These are phyloP conservation scores for Candida loeiensis DNA, from an alignment of 805 yeast species.

Conservation along the genomic window DNA sequence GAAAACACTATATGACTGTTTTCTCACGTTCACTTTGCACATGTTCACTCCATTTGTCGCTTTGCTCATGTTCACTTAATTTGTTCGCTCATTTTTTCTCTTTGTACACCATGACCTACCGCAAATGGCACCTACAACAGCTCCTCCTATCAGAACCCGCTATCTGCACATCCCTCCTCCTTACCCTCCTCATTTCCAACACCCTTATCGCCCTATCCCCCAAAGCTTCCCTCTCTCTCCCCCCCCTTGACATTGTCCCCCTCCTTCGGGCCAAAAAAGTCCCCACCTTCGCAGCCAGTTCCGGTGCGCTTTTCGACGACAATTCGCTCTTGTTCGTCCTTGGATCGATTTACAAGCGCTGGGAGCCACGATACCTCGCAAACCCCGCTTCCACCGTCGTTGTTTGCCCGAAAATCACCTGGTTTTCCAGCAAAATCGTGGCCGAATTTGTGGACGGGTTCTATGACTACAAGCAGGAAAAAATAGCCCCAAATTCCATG, in stretches of 20 bases:
- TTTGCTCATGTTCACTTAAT: too few relatives aligned
- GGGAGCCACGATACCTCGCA: background rate
- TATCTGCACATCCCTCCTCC: too few relatives aligned
- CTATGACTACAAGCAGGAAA: background rate
- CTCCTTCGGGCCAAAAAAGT: background rate
- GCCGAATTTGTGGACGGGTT: background rate
- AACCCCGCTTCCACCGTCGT: background rate
- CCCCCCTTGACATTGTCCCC: background rate
- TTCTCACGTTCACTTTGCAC: too few relatives aligned
- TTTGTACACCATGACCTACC: background rate
- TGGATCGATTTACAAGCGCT: background rate
- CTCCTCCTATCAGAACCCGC: background rate
- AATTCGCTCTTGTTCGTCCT: background rate
- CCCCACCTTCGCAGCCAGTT: background rate
- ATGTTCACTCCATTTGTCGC: too few relatives aligned
- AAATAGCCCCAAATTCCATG: background rate
- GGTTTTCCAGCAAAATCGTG: conserved; percentile 1
- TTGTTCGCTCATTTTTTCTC: background rate
- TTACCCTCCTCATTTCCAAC: background rate
- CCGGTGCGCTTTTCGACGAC: background rate
- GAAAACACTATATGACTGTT: too few relatives aligned
- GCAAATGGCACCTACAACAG: background rate
- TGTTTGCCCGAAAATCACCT: background rate
- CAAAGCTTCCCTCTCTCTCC: background rate
- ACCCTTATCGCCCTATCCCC: background rate